Evolutionary conservation across 164 flowering plant species (phyloP).

Genomic region (Vitis amurensis): DNA sequence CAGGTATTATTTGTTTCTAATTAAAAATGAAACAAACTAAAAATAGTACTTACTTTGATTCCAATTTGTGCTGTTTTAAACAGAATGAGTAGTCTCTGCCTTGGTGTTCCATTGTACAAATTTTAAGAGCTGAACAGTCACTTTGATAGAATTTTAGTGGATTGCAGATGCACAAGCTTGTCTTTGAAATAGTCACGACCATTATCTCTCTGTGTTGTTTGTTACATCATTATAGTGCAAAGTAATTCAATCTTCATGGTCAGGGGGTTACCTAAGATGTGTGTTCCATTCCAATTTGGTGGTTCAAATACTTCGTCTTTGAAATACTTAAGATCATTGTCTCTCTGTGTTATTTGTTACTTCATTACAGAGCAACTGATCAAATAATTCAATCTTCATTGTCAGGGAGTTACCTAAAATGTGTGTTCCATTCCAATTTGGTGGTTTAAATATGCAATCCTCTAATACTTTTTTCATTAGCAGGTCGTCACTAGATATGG

Average conservation of each 20-base stretch:
- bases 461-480: neutral
- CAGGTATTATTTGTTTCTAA: neutral
- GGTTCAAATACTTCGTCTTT: no score
- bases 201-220: no score
- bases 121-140: neutral
- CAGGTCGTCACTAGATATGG: slow-evolving; percentile 71
- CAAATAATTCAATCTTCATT: no score
- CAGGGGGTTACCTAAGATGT: no score
- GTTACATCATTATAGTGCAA: no score
- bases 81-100: neutral
- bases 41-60: neutral
- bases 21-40: neutral
- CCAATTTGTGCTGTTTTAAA: neutral
- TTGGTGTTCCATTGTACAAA: neutral
- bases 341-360: no score
- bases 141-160: neutral
- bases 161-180: neutral
- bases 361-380: no score
- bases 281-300: no score
- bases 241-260: no score
- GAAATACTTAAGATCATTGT: no score
- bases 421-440: no score
- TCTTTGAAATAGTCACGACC: neutral
- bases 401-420: no score
- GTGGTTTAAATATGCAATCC: neutral